These are phyloP conservation scores for Hypericum perforatum DNA, from an alignment of 345 rosid genomes.

Conservation along the genomic window DNA sequence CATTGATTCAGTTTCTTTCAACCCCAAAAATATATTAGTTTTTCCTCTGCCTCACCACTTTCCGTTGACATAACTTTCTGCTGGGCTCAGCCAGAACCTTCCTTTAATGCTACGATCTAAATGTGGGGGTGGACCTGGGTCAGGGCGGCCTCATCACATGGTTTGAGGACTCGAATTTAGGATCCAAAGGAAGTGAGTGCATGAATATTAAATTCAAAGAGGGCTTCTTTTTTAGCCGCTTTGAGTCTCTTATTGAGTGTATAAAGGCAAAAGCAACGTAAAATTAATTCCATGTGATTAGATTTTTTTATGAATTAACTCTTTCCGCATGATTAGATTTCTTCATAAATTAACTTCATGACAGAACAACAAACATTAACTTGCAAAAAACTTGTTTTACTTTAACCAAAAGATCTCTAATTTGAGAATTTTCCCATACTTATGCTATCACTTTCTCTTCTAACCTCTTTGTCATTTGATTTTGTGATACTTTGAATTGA, in stretches of 20 bases:
- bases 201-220: conserved; percentile 4
- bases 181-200: conserved; percentile 33
- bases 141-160: conserved; percentile 27
- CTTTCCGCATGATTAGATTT: too few species aligned
- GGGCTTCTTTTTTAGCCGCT: conserved; percentile 9
- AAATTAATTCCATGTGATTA: neutral
- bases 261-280: conserved; percentile 31
- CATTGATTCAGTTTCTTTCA: conserved; percentile 9
- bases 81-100: conserved; percentile 9
- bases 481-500: too few species aligned
- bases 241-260: conserved; percentile 29
- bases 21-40: conserved; percentile 9
- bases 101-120: conserved; percentile 2
- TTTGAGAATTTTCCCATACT: too few species aligned
- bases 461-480: too few species aligned
- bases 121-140: conserved; percentile 6
- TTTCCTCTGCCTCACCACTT: neutral
- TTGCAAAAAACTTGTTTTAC: too few species aligned
- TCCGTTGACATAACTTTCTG: conserved; percentile 9
- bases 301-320: too few species aligned
- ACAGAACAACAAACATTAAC: conserved; percentile 21
- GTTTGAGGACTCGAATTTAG: conserved; percentile 27
- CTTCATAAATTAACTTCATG: too few species aligned
- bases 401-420: too few species aligned
- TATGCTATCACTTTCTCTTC: too few species aligned